These are phyloP conservation scores for Emmonsiellopsis sp. DNA, from an alignment of 2,329 filamentous ascomycete genomes.

Conservation along the genomic window DNA sequence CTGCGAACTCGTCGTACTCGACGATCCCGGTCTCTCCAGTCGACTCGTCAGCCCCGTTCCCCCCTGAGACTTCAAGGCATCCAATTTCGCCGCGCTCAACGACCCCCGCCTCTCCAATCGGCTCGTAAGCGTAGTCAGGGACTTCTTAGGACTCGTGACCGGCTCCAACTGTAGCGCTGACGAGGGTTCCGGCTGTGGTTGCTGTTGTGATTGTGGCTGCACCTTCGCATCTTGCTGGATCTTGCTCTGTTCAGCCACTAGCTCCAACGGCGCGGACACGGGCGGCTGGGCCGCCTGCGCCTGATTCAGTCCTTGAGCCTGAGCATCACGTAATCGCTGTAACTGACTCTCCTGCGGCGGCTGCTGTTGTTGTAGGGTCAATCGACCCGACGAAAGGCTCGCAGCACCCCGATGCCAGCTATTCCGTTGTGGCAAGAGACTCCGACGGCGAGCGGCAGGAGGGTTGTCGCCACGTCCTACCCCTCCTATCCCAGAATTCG, in stretches of 20 bases:
- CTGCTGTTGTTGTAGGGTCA: constrained; percentile 12
- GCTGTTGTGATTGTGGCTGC: not conserved
- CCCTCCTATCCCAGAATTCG: not conserved
- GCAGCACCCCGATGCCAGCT: constrained; percentile 14
- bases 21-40: not conserved
- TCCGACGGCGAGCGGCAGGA: constrained; percentile 13
- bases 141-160: not conserved
- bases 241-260: too few relatives aligned
- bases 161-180: not conserved
- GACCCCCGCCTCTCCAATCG: not conserved
- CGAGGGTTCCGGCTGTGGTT: not conserved
- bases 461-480: not conserved
- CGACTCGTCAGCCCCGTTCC: not conserved
- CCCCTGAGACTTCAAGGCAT: not conserved
- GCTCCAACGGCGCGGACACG: not conserved
- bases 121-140: not conserved
- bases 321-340: not conserved
- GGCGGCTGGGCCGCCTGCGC: not conserved
- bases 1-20: constrained; percentile 1
- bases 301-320: not conserved
- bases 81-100: not conserved
- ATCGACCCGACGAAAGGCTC: constrained; percentile 5
- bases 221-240: too few relatives aligned
- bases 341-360: constrained; percentile 8
- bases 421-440: constrained; percentile 23